Base-by-base conservation (phyloP, 768 basidiomycete genomes). In the Strobilomyces dryophilus region DNA sequence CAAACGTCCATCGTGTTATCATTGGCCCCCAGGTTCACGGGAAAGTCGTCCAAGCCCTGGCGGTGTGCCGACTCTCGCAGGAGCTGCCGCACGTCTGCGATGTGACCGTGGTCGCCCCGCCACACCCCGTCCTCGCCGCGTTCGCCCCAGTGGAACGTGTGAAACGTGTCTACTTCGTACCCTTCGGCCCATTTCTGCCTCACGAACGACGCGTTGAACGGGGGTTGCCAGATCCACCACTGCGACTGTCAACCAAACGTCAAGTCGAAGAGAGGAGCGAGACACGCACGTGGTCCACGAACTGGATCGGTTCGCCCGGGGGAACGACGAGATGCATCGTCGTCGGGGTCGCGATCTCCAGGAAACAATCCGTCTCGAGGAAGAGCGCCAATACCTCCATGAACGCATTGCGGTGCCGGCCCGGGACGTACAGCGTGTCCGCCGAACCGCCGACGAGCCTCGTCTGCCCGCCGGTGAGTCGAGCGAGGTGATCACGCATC, bases 131-230 rank as follows among this genome's bases (percentile, higher is more conserved):
- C 65, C 4, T 46, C 61, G 5, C 55, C 66, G 7, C 51, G 67
- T 46, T 77, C 76, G 10, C 74, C 76, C 78, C 79, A 79, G 56
- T 77, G 75, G 52, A 78, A 79, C 0, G 75, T 71, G 53, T 79
- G 78, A 59, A 79, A 79, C 9, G 78, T 75, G 53, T 79, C 79
- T 17, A 80, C 78, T 50, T 79, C 78, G 49, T 64, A 71, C 1
- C 77, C 78, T 50, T 73, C 63, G 0, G 57, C 61, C 79, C 79
- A 79, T 49, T 75, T 70, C 42, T 73, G 63, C 15, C 77, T 69
- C 51, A 79, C 78, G 55, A 75, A 79, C 21, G 66, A 66, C 14
- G 75, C 68, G 49, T 78, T 72, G 49, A 76, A 76, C 18, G 77
- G 79, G 8, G 76, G 75, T 17, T 70, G 60, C 60, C 71, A 74